Evolutionary conservation across 257 asterid genomes (phyloP).

Genomic region (Thymus mandschuricus): DNA sequence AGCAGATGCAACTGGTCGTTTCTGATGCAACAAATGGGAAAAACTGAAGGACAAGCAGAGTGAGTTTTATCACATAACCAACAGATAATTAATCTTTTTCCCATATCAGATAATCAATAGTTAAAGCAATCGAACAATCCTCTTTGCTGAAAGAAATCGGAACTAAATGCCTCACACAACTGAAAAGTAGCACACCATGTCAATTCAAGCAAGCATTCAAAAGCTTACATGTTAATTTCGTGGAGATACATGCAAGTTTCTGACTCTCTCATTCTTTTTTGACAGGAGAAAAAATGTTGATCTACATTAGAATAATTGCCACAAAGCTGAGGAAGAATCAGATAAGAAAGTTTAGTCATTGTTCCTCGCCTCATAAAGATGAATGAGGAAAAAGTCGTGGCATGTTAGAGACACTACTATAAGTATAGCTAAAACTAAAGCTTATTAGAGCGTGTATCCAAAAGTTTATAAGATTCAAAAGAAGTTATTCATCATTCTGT

Average conservation of each 20-base stretch:
- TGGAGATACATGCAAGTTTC: neutral
- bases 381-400: slow-evolving; percentile 4
- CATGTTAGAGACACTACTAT: slow-evolving; percentile 26
- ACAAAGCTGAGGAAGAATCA: neutral
- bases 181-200: neutral
- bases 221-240: neutral
- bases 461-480: slow-evolving; percentile 10
- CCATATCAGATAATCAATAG: too few relatives aligned
- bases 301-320: slow-evolving; percentile 13
- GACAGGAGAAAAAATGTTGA: slow-evolving; percentile 12
- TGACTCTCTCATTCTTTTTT: slow-evolving; percentile 15
- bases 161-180: neutral
- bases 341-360: slow-evolving; percentile 1
- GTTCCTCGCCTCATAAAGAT: neutral
- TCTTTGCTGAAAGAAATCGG: neutral
- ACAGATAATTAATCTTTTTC: neutral
- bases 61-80: slow-evolving; percentile 16
- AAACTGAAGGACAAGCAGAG: slow-evolving; percentile 11
- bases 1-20: slow-evolving; percentile 28
- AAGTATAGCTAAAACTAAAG: neutral
- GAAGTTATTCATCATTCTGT: slow-evolving; percentile 17
- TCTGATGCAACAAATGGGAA: slow-evolving; percentile 29
- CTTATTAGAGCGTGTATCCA: neutral
- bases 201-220: neutral
- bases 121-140: neutral